These are phyloP conservation scores for Glycine tomentella DNA, from an alignment of 306 rosid species.

Conservation along the genomic window DNA sequence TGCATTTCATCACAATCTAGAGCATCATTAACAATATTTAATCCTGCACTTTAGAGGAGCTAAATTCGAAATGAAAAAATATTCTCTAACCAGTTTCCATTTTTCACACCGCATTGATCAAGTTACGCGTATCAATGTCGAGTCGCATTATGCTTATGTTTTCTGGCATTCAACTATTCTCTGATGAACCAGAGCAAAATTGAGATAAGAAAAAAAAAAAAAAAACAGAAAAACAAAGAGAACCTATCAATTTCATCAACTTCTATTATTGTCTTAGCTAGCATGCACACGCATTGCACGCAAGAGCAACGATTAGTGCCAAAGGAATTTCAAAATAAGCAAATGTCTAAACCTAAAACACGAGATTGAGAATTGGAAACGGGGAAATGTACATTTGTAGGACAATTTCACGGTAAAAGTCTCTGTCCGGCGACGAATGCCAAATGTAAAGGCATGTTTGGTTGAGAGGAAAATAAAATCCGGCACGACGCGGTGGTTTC, in stretches of 20 bases:
- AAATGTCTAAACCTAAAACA: background rate
- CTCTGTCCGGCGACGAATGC: background rate
- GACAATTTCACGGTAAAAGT: conserved; percentile 19
- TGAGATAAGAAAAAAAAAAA: background rate
- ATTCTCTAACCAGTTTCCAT: background rate
- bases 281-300: background rate
- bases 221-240: background rate
- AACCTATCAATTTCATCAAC: conserved; percentile 11
- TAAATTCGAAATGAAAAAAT: background rate
- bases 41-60: background rate
- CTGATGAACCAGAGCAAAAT: conserved; percentile 6
- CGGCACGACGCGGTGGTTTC: background rate
- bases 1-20: background rate
- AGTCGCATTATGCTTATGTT: background rate
- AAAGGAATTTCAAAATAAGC: background rate
- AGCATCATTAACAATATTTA: background rate
- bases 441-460: conserved; percentile 6
- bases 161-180: conserved; percentile 1
- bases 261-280: background rate
- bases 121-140: background rate
- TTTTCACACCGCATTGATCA: background rate
- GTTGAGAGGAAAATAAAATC: conserved; percentile 19
- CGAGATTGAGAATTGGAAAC: background rate
- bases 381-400: background rate
- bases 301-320: conserved; percentile 9